Evolutionary conservation across 176 grass and related monocot genomes (phyloP), one percentile per base, ranked within the genome.

Genomic region (Saccharum spontaneum): DNA sequence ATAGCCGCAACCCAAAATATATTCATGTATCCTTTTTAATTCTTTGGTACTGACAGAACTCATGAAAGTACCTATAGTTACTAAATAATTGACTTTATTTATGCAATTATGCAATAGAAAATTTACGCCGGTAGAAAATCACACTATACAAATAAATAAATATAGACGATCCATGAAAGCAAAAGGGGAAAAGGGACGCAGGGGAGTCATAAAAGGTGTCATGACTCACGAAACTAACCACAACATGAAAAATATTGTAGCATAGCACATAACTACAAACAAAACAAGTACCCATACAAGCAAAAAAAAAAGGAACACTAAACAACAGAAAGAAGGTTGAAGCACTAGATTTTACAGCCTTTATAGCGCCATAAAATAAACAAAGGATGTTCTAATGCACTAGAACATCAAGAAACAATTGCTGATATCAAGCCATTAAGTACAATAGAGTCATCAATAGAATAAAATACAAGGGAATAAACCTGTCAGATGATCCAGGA

Each of bases 381-480:
- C 20, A 4, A 24, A 26, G 10, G 14, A 17, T 22, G 24, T 41
- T 59, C 14, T 55, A 50, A 41, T 6, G 8, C 17, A 44, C 72
- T 2, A 66, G 28, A 76, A 26, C 43, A 79, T 72, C 41, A 69
- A 69, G 49, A 68, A 71, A 64, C 15, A n/a, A 49, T 77, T 77
- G 62, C 9, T 15, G 24, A 49, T 43, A 18, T 7, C 46, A 80
- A 45, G 60, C 23, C 26, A 62, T 37, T 28, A 10, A 46, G 33
- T 70, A 92, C 28, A 82, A 31, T 37, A 38, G 28, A 61, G 22
- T 82, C 12, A 26, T 82, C 13, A 34, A 81, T 46, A 77, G 11
- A 78, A 81, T 71, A 44, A 85, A 71, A 90, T n/a, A n/a, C n/a
- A n/a, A n/a, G n/a, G n/a, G n/a, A n/a, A n/a, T n/a, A n/a, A n/a